Percentiles rank a stretch among this genome's conserved stretches.
Evolutionary conservation across 164 flowering plant genomes (phyloP).

Genomic region (Macadamia integrifolia): DNA sequence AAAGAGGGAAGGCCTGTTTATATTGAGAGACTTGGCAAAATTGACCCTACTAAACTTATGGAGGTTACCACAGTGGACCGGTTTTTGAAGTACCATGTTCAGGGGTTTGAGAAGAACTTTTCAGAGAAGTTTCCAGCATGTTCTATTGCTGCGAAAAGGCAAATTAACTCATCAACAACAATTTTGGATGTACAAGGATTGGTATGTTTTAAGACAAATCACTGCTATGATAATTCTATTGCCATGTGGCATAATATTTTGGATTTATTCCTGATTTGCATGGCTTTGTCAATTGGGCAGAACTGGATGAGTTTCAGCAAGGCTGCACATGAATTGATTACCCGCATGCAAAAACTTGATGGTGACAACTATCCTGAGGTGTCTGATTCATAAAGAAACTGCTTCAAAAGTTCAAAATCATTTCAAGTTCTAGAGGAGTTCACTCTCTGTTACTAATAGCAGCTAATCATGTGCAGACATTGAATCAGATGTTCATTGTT

Average conservation of each 20-base stretch:
- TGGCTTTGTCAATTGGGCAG: slow-evolving; percentile 37
- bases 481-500: slow-evolving; percentile 82
- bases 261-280: slow-evolving; percentile 6
- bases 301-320: slow-evolving; percentile 78
- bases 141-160: slow-evolving; percentile 67
- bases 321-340: slow-evolving; percentile 70
- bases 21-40: slow-evolving; percentile 22
- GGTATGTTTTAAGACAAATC: slow-evolving; percentile 35
- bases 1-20: slow-evolving; percentile 27
- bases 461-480: slow-evolving; percentile 47
- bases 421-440: not conserved
- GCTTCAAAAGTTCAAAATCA: not conserved
- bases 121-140: slow-evolving; percentile 79
- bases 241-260: not conserved
- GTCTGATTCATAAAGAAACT: slow-evolving; percentile 8
- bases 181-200: slow-evolving; percentile 79
- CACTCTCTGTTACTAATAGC: slow-evolving; percentile 6
- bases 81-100: slow-evolving; percentile 68
- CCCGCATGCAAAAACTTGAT: slow-evolving; percentile 83
- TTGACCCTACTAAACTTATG: slow-evolving; percentile 19
- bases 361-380: slow-evolving; percentile 96
- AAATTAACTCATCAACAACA: slow-evolving; percentile 55
- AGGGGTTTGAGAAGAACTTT: slow-evolving; percentile 79
- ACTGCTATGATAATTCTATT: not conserved
- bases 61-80: slow-evolving; percentile 36